phyloP scores from a whole-genome alignment of 306 rosid species.

The Ceratonia siliqua region DNA sequence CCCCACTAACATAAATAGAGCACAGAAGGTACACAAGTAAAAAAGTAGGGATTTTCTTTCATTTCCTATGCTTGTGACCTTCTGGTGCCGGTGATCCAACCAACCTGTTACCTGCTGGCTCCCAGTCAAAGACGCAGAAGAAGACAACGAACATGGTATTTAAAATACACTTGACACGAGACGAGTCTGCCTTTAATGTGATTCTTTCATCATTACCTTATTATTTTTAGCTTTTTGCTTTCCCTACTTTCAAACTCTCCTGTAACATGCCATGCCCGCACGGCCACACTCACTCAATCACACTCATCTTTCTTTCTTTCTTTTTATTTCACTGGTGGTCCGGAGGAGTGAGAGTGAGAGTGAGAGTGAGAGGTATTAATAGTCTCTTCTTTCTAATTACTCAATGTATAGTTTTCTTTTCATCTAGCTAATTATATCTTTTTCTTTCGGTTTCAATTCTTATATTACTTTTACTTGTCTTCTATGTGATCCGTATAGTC shows the following conservation, averaged over 20 bases:
- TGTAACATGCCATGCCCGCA: constrained; percentile 44
- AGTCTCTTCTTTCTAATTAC: too few species aligned
- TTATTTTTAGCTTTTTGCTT: constrained; percentile 70
- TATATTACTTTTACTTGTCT: too few species aligned
- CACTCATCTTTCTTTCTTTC: too few species aligned
- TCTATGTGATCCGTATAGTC: too few species aligned
- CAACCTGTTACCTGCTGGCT: constrained; percentile 49
- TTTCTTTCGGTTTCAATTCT: too few species aligned
- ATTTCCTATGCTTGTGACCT: constrained; percentile 42
- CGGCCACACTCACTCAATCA: constrained; percentile 31
- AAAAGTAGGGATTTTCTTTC: constrained; percentile 16
- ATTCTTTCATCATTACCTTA: constrained; percentile 74
- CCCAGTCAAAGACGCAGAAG: constrained; percentile 31
- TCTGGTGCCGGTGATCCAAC: constrained; percentile 48
- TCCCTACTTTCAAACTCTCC: constrained; percentile 45
- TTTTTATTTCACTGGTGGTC: too few species aligned
- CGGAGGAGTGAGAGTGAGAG: too few species aligned
- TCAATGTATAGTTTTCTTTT: too few species aligned
- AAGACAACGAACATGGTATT: constrained; percentile 42
- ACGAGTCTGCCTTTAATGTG: constrained; percentile 40
- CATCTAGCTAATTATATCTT: too few species aligned
- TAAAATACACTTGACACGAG: constrained; percentile 22
- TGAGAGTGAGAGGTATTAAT: too few species aligned
- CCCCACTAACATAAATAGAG: neutral
- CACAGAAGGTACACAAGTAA: neutral